Conservation (phyloP, 2,329 filamentous ascomycete genomes). For the Diaporthe sp. region DNA sequence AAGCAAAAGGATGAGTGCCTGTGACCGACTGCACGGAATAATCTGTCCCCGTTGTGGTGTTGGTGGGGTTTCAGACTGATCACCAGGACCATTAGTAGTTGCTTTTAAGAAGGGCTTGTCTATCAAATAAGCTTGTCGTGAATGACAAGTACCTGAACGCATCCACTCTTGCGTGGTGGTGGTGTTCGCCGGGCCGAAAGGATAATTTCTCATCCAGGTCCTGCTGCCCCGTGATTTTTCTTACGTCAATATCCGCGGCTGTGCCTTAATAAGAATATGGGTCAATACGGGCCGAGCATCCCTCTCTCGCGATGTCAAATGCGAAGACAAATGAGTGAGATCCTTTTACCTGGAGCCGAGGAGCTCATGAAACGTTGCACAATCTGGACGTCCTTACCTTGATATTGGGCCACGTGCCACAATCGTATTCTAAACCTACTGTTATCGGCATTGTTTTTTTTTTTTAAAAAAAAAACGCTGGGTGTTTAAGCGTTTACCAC, state of each 20-base stretch:
- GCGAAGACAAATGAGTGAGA: no score
- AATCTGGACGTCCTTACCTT: no score
- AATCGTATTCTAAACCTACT: no score
- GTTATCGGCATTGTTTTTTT: no score
- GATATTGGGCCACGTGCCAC: no score
- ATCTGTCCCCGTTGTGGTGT: not conserved
- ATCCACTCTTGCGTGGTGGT: not conserved
- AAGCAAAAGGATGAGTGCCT: not conserved
- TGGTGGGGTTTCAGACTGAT: not conserved
- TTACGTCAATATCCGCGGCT: not conserved
- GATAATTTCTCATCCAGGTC: not conserved
- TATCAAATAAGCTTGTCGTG: not conserved
- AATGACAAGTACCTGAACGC: not conserved
- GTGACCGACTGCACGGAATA: not conserved
- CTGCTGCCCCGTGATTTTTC: not conserved
- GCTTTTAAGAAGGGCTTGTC: not conserved
- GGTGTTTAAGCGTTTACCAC: no score
- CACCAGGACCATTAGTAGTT: not conserved
- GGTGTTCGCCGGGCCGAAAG: not conserved
- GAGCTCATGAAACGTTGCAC: no score
- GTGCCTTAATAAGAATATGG: not conserved
- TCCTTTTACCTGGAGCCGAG: no score
- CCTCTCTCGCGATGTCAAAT: not conserved
- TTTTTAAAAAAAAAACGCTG: no score
- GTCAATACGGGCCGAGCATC: not conserved